Base-by-base conservation (phyloP, 2,329 filamentous ascomycete genomes). In the Penicillium sp. region DNA sequence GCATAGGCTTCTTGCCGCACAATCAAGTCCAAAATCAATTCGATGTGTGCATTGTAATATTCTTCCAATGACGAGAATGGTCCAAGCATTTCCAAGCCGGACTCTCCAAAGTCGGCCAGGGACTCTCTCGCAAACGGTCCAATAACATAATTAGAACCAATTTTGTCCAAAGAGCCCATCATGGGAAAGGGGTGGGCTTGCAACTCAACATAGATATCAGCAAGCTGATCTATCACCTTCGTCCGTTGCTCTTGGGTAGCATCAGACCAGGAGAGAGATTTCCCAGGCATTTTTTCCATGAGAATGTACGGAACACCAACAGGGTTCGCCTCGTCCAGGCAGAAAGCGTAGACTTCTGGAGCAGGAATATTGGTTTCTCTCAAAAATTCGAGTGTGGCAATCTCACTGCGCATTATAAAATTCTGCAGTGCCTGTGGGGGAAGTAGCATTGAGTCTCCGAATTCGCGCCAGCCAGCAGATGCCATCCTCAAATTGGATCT, bases 391-490 rank as follows among this genome's bases (percentile, higher is more conserved):
- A 76, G 63, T 0, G 73, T 75, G 29, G 72, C 65, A 29, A 70
- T 65, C 46, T 76, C 73, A 50, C 72, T 74, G 46, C 57, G 58
- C 34, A 75, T 47, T 35, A 74, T 64, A 19, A 62, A 63, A 28
- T 53, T 45, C 27, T 46, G 60, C 14, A 66, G 39, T 13, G 60
- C 57, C n/a, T 49, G 29, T n/a, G 60, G 70, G 71, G 1, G 71
- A 72, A 14, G 66, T 71, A n/a, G 66, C 65, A 46, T 75, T 73
- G 48, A 58, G 64, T 50, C 69, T 67, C 41, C 69, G 71, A 40
- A 76, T 67, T 10, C 74, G 67, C 16, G 71, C 71, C 1, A 77
- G 62, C 75, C 73, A 77, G 38, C 52, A 61, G 22, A 72, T 52
- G 31, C 70, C 70, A 54, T 77, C 74, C 4, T 73, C 65, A 50